A percentile compares a stretch with the other conserved stretches of the same genome.
Conservation (phyloP, 164 flowering plant genomes). For the Tetrastigma voinierianum region DNA sequence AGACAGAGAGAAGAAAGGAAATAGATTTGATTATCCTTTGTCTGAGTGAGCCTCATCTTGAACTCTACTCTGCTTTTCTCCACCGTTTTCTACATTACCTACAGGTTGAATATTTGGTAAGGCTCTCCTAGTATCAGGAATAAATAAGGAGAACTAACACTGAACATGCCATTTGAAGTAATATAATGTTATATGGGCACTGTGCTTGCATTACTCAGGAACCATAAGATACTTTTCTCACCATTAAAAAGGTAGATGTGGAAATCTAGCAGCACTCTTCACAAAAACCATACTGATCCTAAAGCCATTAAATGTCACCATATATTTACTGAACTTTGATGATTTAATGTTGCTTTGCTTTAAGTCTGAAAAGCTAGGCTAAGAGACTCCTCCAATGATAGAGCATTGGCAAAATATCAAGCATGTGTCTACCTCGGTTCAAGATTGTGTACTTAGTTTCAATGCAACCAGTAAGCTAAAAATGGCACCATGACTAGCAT, state of each 20-base stretch:
- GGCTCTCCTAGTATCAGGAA: slow-evolving; percentile 3
- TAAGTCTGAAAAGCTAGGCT: too few relatives aligned
- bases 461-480: too few relatives aligned
- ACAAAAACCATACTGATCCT: too few relatives aligned
- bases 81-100: slow-evolving; percentile 47
- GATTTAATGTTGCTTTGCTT: too few relatives aligned
- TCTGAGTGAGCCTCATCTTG: slow-evolving; percentile 37
- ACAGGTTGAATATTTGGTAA: slow-evolving; percentile 27
- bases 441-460: too few relatives aligned
- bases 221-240: background rate
- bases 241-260: background rate
- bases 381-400: too few relatives aligned
- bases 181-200: background rate
- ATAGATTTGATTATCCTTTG: slow-evolving; percentile 21
- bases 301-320: too few relatives aligned
- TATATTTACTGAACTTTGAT: too few relatives aligned
- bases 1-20: slow-evolving; percentile 2
- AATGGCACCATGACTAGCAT: too few relatives aligned
- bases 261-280: too few relatives aligned
- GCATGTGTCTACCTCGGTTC: too few relatives aligned
- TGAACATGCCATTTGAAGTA: slow-evolving; percentile 2
- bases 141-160: background rate
- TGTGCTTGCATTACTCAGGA: background rate
- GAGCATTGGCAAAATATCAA: too few relatives aligned
- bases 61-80: slow-evolving; percentile 34